A percentile compares a stretch with the other conserved stretches of the same genome.
phyloP scores from a whole-genome alignment of 495 filamentous ascomycete species.

The Bacidia gigantensis region DNA sequence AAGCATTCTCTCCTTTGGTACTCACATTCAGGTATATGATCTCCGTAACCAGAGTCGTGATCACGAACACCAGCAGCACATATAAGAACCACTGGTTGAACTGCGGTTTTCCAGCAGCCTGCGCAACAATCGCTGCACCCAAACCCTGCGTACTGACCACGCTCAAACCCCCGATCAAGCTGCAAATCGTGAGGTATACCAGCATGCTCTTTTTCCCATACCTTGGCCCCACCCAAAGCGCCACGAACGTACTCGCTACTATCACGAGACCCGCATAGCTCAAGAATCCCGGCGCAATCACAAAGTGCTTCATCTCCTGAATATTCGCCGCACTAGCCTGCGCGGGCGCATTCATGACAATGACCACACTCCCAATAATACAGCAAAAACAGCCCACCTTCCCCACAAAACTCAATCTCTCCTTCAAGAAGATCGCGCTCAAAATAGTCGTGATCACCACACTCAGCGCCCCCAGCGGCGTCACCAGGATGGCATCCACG shows the following conservation, averaged over 20 bases:
- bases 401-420: constrained; percentile 86
- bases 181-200: constrained; percentile 92
- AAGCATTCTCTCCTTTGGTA: constrained; percentile 4
- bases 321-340: constrained; percentile 78
- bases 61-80: constrained; percentile 79
- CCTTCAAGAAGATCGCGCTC: constrained; percentile 92
- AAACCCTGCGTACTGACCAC: constrained; percentile 92
- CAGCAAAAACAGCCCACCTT: constrained; percentile 93
- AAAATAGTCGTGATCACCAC: constrained; percentile 90
- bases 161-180: constrained; percentile 82
- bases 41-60: constrained; percentile 76
- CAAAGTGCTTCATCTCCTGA: constrained; percentile 83
- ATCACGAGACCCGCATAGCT: constrained; percentile 75
- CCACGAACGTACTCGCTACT: constrained; percentile 52
- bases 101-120: constrained; percentile 65
- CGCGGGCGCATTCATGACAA: constrained; percentile 82
- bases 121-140: constrained; percentile 79
- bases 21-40: constrained; percentile 92
- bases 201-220: constrained; percentile 97
- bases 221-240: constrained; percentile 72
- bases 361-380: constrained; percentile 84
- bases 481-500: constrained; percentile 92
- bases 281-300: constrained; percentile 77
- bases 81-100: constrained; percentile 98
- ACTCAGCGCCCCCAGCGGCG: constrained; percentile 83